Conservation (phyloP, 805 yeast species). For the Starmerella stigmatis region DNA sequence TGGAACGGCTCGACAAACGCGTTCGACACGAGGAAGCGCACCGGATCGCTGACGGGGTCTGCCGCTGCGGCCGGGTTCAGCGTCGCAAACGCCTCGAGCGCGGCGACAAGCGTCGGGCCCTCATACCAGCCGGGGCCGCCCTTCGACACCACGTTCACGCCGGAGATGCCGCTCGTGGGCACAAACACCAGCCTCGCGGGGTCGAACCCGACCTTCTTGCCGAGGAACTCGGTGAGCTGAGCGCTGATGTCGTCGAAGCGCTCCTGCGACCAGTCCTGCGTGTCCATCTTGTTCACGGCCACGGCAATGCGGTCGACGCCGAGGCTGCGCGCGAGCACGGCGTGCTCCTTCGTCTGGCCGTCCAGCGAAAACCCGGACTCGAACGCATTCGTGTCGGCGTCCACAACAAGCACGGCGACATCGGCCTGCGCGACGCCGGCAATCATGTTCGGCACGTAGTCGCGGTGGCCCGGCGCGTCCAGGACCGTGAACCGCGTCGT, state of each 20-base stretch:
- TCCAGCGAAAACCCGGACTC: constrained; percentile 56
- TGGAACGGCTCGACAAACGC: constrained; percentile 42
- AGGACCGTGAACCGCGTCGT: constrained; percentile 52
- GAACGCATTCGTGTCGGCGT: constrained; percentile 53
- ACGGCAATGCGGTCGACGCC: constrained; percentile 55
- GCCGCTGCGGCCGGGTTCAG: constrained; percentile 13
- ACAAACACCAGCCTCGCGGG: constrained; percentile 38
- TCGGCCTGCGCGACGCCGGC: constrained; percentile 77
- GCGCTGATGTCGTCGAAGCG: constrained; percentile 43
- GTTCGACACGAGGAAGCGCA: constrained; percentile 56
- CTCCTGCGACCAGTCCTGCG: constrained; percentile 44
- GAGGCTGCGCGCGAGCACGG: constrained; percentile 52
- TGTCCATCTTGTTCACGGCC: constrained; percentile 63
- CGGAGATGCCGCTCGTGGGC: constrained; percentile 61
- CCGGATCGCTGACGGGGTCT: constrained; percentile 24
- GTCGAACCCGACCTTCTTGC: constrained; percentile 42
- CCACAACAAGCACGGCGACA: constrained; percentile 60
- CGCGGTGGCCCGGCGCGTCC: constrained; percentile 79
- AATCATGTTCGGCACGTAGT: constrained; percentile 77
- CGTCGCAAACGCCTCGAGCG: constrained; percentile 27
- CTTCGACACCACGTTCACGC: constrained; percentile 51
- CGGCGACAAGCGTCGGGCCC: constrained; percentile 36
- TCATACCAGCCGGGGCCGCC: constrained; percentile 36
- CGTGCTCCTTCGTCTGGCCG: constrained; percentile 75
- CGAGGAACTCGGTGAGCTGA: constrained; percentile 43